A percentile compares a stretch with the other conserved stretches of the same genome.
phyloP scores from a whole-genome alignment of 2,329 filamentous ascomycete species.

The Diplodia scrobiculata region DNA sequence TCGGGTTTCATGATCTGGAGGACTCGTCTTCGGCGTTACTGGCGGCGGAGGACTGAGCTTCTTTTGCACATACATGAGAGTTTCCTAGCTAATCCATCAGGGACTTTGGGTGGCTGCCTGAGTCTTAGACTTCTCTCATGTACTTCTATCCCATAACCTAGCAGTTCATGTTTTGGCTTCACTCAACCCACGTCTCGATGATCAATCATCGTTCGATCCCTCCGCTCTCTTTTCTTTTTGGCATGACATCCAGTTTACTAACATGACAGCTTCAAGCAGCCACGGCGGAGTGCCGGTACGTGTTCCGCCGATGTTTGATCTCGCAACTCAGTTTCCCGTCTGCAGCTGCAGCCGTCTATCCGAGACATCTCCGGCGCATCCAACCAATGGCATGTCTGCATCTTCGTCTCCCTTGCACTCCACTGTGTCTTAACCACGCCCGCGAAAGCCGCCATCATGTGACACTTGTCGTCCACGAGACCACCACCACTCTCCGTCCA shows the following conservation, averaged over 20 bases:
- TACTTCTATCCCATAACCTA: conserved; percentile 13
- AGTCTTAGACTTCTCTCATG: conserved; percentile 27
- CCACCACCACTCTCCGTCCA: conserved; percentile 3
- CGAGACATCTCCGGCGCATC: conserved; percentile 17
- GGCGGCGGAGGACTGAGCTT: conserved; percentile 9
- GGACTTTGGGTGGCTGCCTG: conserved; percentile 17
- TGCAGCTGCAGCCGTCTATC: conserved; percentile 9
- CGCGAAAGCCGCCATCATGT: conserved; percentile 15
- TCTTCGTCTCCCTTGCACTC: background rate
- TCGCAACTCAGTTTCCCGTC: background rate
- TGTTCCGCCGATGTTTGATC: background rate
- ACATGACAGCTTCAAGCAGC: background rate
- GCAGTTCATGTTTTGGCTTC: background rate
- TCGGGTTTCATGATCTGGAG: conserved; percentile 12
- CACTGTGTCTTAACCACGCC: background rate
- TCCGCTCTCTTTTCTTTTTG: background rate
- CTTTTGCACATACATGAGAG: conserved; percentile 25
- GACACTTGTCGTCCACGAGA: conserved; percentile 12
- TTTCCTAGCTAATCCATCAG: conserved; percentile 25
- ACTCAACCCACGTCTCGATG: background rate
- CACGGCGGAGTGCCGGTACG: background rate
- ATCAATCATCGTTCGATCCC: background rate
- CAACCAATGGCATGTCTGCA: background rate
- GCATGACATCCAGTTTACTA: background rate
- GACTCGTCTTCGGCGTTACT: conserved; percentile 23